These are phyloP conservation scores for Entomortierella lignicola DNA, from an alignment of 192 early-diverging fungal genomes.

Conservation along the genomic window DNA sequence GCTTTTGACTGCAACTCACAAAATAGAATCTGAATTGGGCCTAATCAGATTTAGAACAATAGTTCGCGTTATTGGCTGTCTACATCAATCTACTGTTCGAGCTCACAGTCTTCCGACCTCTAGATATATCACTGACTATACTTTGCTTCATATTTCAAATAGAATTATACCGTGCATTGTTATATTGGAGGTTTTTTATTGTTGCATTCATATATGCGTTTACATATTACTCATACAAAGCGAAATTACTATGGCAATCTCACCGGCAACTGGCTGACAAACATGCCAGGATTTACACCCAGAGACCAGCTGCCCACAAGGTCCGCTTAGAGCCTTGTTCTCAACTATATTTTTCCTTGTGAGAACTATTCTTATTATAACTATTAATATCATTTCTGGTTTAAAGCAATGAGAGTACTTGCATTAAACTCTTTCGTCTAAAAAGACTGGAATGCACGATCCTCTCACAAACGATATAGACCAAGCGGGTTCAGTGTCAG, in stretches of 20 bases:
- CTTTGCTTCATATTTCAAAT: constrained; percentile 25
- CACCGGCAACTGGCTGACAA: too few species aligned
- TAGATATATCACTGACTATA: constrained; percentile 39
- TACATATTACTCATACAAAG: constrained; percentile 1
- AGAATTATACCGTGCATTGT: constrained; percentile 30
- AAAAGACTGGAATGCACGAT: constrained; percentile 26
- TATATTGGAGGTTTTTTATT: constrained; percentile 23
- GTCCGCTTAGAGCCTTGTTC: constrained; percentile 11
- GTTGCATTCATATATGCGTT: constrained; percentile 33
- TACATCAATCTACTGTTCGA: constrained; percentile 26
- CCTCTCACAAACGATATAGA: not conserved
- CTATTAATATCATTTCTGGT: not conserved
- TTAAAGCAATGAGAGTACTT: too few species aligned
- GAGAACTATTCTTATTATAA: too few species aligned
- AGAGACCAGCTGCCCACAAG: not conserved
- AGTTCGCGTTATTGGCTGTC: constrained; percentile 4
- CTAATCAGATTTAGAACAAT: constrained; percentile 21
- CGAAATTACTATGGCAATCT: not conserved
- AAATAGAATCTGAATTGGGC: not conserved
- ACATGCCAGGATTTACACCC: not conserved
- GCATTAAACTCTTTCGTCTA: too few species aligned
- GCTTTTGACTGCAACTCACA: not conserved
- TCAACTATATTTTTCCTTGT: constrained; percentile 37
- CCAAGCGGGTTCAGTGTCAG: constrained; percentile 1
- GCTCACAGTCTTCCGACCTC: constrained; percentile 21